These are phyloP conservation scores for Volvox carteri DNA, from an alignment of 163 green algal genomes.

Conservation along the genomic window DNA sequence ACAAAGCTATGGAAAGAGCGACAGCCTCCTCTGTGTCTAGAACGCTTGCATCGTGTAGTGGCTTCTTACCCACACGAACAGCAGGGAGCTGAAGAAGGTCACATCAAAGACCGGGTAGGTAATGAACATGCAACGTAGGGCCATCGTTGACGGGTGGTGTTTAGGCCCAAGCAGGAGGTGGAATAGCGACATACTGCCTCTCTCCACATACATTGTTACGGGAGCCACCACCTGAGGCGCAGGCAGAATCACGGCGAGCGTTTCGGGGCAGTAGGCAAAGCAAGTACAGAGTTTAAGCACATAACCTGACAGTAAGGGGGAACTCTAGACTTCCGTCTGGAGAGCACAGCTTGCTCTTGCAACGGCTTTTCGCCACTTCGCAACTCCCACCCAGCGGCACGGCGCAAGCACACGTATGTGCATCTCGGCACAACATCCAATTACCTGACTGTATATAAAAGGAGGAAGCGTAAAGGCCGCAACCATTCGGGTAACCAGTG, in stretches of 20 bases:
- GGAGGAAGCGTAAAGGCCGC: neutral
- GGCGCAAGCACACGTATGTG: no score
- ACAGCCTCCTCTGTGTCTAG: no score
- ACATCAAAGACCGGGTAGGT: conserved; percentile 6
- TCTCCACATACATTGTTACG: neutral
- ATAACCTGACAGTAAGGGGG: no score
- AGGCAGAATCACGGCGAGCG: no score
- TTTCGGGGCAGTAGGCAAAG: no score
- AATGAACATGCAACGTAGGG: neutral
- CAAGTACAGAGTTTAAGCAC: no score
- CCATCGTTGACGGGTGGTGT: neutral
- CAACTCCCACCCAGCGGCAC: no score
- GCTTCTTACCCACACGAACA: conserved; percentile 17
- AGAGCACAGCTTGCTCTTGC: no score
- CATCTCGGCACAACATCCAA: neutral
- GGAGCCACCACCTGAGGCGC: conserved; percentile 10
- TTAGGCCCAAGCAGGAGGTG: neutral
- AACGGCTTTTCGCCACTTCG: no score
- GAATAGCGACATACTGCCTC: neutral
- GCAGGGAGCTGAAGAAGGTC: neutral
- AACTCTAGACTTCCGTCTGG: no score
- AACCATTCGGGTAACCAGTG: neutral
- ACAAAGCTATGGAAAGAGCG: no score
- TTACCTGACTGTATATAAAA: neutral
- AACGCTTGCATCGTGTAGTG: no score